phyloP scores from a whole-genome alignment of 495 filamentous ascomycete genomes.

The Penicillium cinerascens region DNA sequence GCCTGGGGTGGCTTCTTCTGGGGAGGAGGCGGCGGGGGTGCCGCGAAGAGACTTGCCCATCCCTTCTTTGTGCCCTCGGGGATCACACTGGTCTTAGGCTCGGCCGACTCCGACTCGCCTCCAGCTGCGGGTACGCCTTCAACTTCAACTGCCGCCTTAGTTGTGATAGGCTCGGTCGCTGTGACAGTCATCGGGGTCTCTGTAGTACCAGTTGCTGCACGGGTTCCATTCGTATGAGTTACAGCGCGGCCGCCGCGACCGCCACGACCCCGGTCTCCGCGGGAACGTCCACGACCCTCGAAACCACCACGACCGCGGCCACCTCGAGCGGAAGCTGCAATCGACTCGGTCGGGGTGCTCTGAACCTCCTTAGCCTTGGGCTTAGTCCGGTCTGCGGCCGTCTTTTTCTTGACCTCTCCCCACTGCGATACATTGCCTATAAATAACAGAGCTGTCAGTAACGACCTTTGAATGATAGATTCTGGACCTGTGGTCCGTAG shows the following conservation, averaged over 20 bases:
- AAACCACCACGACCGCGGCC: constrained; percentile 63
- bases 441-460: constrained; percentile 18
- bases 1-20: constrained; percentile 32
- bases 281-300: constrained; percentile 65
- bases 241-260: constrained; percentile 67
- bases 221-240: constrained; percentile 53
- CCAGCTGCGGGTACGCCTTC: constrained; percentile 29
- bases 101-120: constrained; percentile 25
- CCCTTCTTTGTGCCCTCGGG: constrained; percentile 55
- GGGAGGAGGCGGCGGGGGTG: constrained; percentile 39
- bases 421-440: constrained; percentile 88
- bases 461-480: not conserved
- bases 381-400: constrained; percentile 67
- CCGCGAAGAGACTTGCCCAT: constrained; percentile 62
- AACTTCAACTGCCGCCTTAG: constrained; percentile 24
- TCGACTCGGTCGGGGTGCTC: constrained; percentile 47
- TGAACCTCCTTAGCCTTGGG: constrained; percentile 77
- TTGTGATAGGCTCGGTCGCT: constrained; percentile 43
- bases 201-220: constrained; percentile 29
- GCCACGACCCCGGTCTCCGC: constrained; percentile 73
- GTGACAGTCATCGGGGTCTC: constrained; percentile 27
- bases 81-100: constrained; percentile 43
- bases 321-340: constrained; percentile 53
- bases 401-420: constrained; percentile 91
- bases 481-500: not conserved